Conservation (phyloP, 108 stramenopile genomes). For the Pseudonitzschia pungens region DNA sequence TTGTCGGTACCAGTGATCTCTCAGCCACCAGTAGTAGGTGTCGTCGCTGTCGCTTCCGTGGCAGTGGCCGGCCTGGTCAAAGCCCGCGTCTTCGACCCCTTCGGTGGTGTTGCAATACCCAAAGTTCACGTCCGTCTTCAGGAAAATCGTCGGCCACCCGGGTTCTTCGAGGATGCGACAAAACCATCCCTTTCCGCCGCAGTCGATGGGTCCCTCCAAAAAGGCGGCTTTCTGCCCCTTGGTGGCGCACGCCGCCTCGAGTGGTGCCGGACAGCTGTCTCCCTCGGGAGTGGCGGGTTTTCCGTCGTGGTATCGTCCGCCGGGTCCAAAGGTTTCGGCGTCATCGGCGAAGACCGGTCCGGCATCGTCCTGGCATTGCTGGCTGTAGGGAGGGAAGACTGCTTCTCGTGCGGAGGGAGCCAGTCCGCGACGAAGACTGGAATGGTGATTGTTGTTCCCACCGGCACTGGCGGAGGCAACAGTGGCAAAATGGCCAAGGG, state of each 20-base stretch:
- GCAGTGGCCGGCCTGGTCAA: conserved; percentile 6
- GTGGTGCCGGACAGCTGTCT: background rate
- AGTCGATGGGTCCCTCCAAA: conserved; percentile 18
- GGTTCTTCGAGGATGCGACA: conserved; percentile 3
- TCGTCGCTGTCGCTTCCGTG: conserved; percentile 9
- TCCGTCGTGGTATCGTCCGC: conserved; percentile 3
- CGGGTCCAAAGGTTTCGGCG: background rate
- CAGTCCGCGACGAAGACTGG: too few relatives aligned
- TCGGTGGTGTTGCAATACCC: conserved; percentile 17
- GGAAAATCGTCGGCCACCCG: background rate
- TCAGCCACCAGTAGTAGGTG: conserved; percentile 11
- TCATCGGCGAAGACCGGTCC: conserved; percentile 4
- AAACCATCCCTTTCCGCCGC: conserved; percentile 9
- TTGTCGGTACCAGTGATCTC: conserved; percentile 11
- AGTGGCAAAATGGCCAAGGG: too few relatives aligned
- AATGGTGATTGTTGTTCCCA: too few relatives aligned
- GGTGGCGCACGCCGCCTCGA: conserved; percentile 5
- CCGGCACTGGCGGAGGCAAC: too few relatives aligned
- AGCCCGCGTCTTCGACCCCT: conserved; percentile 2
- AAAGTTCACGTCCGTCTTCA: conserved; percentile 3
- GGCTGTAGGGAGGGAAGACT: conserved; percentile 7
- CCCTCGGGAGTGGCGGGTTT: background rate
- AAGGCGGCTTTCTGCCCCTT: background rate
- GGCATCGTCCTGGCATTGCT: conserved; percentile 11
- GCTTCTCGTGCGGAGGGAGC: too few relatives aligned